Evolutionary conservation across 75 land plant genomes (phyloP).

Genomic region (Chamaecyparis obtusa): DNA sequence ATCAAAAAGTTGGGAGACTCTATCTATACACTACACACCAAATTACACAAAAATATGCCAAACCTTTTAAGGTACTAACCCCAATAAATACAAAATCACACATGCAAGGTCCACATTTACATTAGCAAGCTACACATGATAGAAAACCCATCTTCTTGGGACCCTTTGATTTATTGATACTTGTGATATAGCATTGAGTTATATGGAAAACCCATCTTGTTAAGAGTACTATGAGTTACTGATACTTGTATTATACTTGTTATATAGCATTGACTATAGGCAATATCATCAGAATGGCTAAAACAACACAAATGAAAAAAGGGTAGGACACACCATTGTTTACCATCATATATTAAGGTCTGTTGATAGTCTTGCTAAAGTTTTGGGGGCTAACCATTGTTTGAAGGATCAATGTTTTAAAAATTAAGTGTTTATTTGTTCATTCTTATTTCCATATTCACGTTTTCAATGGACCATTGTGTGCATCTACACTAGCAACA

Average conservation of each 20-base stretch:
- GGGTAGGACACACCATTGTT: constrained; percentile 1
- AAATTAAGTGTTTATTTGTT: neutral
- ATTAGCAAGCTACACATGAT: too few relatives aligned
- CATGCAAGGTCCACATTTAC: too few relatives aligned
- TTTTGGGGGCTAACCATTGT: neutral
- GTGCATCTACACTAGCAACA: neutral
- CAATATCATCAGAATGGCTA: neutral
- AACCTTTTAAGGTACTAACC: too few relatives aligned
- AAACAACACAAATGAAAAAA: neutral
- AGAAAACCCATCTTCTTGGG: too few relatives aligned
- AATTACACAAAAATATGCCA: too few relatives aligned
- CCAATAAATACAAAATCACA: too few relatives aligned
- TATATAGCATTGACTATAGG: neutral
- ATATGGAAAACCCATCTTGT: too few relatives aligned
- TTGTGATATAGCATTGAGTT: neutral
- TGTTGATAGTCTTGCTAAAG: neutral
- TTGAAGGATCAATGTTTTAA: neutral
- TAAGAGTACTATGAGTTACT: too few relatives aligned
- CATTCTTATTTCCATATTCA: neutral
- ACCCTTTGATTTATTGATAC: too few relatives aligned
- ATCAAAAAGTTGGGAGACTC: too few relatives aligned
- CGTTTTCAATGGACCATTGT: neutral
- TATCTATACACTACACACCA: too few relatives aligned
- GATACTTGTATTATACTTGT: too few relatives aligned
- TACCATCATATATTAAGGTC: neutral